Percentiles rank a stretch among this genome's conserved stretches.
These are phyloP conservation scores for Micromonas commoda DNA, from an alignment of 139 green algal species.

Conservation along the genomic window DNA sequence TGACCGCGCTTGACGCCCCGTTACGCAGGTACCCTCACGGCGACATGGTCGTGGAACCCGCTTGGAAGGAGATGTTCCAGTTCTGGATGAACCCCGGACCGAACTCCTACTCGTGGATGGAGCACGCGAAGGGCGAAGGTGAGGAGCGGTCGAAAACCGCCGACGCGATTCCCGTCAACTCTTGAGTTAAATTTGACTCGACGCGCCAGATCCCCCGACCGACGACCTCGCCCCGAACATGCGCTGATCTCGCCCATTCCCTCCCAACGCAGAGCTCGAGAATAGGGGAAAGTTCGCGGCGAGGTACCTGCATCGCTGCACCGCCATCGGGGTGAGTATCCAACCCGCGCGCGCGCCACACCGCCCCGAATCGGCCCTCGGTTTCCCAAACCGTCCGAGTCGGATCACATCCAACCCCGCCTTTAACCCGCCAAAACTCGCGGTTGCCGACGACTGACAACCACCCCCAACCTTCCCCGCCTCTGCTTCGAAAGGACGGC, in stretches of 20 bases:
- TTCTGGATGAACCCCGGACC: neutral
- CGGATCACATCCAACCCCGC: too few relatives aligned
- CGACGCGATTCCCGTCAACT: too few relatives aligned
- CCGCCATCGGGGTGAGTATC: neutral
- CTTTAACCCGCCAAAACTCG: too few relatives aligned
- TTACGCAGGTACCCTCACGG: neutral
- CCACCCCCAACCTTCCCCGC: neutral
- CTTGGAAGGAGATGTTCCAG: neutral
- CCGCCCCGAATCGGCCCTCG: too few relatives aligned
- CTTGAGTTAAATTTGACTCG: too few relatives aligned
- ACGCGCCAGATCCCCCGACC: too few relatives aligned
- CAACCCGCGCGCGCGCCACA: too few relatives aligned
- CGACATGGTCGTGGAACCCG: neutral
- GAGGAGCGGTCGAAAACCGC: too few relatives aligned
- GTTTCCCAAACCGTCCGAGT: too few relatives aligned
- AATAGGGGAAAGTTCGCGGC: neutral
- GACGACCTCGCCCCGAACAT: neutral
- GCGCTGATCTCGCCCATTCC: neutral
- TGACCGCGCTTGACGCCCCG: too few relatives aligned
- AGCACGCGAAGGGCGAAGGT: neutral
- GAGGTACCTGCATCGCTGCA: slow-evolving; percentile 18
- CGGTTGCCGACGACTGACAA: too few relatives aligned
- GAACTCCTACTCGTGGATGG: neutral
- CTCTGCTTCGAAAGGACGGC: neutral
- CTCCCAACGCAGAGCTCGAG: neutral